phyloP scores from a whole-genome alignment of 257 asterid genomes.

The Solanum stenotomum region DNA sequence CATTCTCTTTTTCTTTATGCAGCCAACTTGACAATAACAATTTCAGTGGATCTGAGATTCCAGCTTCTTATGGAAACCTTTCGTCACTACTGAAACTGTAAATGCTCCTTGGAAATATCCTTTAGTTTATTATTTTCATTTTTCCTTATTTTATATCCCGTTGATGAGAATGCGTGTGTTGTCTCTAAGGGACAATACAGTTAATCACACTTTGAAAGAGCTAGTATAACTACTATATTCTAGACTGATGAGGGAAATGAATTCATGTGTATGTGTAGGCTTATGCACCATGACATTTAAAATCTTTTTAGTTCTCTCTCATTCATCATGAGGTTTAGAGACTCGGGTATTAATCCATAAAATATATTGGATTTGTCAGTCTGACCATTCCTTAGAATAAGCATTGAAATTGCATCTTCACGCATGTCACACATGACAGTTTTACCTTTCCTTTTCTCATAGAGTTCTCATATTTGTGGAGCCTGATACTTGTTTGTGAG shows the following conservation, averaged over 20 bases:
- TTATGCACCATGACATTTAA: background rate
- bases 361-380: background rate
- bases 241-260: background rate
- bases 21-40: conserved; percentile 46
- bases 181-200: background rate
- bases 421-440: background rate
- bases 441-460: background rate
- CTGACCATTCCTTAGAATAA: background rate
- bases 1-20: conserved; percentile 4
- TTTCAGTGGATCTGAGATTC: conserved; percentile 32
- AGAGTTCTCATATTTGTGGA: background rate
- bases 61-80: conserved; percentile 30
- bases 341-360: background rate
- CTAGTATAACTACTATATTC: background rate
- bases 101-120: conserved; percentile 5
- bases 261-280: background rate
- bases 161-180: background rate
- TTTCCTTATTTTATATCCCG: background rate
- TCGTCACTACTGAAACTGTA: conserved; percentile 25
- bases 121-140: background rate
- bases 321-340: background rate
- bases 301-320: background rate
- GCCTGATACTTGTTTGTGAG: background rate
- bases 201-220: background rate
- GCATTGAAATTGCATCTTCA: background rate